Percentiles rank a stretch among this genome's conserved stretches.
These are phyloP conservation scores for Silene uniflora DNA, from an alignment of 148 eudicot genomes.

Conservation along the genomic window DNA sequence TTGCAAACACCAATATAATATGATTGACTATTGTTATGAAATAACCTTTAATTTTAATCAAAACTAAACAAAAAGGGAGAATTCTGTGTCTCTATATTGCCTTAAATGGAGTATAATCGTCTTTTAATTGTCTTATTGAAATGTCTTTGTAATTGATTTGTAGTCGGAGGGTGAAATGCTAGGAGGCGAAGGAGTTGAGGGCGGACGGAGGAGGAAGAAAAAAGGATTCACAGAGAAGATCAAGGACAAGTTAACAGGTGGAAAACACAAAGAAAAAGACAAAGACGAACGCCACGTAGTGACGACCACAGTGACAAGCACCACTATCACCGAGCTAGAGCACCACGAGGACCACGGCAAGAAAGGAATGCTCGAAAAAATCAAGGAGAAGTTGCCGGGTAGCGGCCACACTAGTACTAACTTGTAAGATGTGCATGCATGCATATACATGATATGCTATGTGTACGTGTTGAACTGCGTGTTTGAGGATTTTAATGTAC, in stretches of 20 bases:
- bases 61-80: too few species aligned
- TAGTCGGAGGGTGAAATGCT: conserved; percentile 47
- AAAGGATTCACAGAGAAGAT: conserved; percentile 61
- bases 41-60: too few species aligned
- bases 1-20: too few species aligned
- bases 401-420: neutral
- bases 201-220: conserved; percentile 48
- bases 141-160: neutral
- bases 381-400: conserved; percentile 67
- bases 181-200: conserved; percentile 44
- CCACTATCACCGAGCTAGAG: conserved; percentile 24
- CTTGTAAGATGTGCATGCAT: too few species aligned
- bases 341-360: conserved; percentile 49
- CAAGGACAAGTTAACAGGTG: conserved; percentile 53
- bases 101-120: too few species aligned
- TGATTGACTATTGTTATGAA: too few species aligned
- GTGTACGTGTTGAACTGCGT: neutral
- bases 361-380: conserved; percentile 58
- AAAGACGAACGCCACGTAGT: conserved; percentile 11
- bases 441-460: too few species aligned
- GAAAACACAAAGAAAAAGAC: conserved; percentile 37
- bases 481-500: neutral
- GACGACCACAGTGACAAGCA: conserved; percentile 24
- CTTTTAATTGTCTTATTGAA: too few species aligned
- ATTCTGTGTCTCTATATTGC: too few species aligned